These are phyloP conservation scores for Teunomyces funiuensis DNA, from an alignment of 805 yeast genomes.

Conservation along the genomic window DNA sequence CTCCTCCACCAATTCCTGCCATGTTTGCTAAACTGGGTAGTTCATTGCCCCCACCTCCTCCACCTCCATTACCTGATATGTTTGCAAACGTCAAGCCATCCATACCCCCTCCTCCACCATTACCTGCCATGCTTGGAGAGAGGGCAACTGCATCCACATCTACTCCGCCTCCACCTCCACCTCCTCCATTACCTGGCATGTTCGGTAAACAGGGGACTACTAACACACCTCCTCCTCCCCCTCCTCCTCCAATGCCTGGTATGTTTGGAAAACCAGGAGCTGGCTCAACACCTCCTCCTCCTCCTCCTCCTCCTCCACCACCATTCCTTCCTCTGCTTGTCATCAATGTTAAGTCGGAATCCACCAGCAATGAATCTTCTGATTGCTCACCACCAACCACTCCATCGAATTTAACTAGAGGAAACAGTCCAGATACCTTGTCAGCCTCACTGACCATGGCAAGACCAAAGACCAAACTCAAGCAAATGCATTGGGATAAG, in stretches of 20 bases:
- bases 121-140: too few relatives aligned
- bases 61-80: slow-evolving; percentile 5
- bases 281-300: not conserved
- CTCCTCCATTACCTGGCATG: slow-evolving; percentile 16
- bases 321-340: too few relatives aligned
- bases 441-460: slow-evolving; percentile 1
- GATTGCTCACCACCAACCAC: not conserved
- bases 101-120: not conserved
- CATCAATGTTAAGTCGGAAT: not conserved
- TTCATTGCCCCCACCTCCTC: slow-evolving; percentile 15
- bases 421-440: not conserved
- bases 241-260: slow-evolving; percentile 21
- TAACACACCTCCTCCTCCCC: slow-evolving; percentile 27
- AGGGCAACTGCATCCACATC: too few relatives aligned
- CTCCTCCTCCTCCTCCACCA: not conserved
- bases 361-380: not conserved
- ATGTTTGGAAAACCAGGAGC: slow-evolving; percentile 8
- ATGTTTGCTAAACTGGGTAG: too few relatives aligned
- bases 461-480: slow-evolving; percentile 72
- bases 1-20: slow-evolving; percentile 6
- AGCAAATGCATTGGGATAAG: slow-evolving; percentile 97
- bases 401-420: not conserved
- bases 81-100: not conserved
- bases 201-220: not conserved
- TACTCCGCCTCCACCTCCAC: slow-evolving; percentile 14